Evolutionary conservation across 495 filamentous ascomycete genomes (phyloP).

Genomic region (Penicillium cataractarum): DNA sequence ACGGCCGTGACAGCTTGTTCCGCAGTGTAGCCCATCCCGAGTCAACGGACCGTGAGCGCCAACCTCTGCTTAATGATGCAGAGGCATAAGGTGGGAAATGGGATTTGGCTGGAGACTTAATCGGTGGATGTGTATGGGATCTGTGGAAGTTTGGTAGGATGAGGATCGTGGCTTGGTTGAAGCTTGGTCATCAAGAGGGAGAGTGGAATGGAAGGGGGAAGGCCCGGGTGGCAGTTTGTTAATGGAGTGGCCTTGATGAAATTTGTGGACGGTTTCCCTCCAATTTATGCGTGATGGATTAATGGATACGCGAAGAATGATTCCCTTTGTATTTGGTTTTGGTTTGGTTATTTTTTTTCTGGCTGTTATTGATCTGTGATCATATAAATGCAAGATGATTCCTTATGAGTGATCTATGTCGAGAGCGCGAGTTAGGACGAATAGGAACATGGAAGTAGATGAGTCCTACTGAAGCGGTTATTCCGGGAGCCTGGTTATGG

Average conservation of each 20-base stretch:
- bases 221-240: neutral
- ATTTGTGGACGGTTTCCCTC: neutral
- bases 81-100: constrained; percentile 9
- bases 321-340: neutral
- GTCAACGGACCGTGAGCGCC: constrained; percentile 42
- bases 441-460: no score
- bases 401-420: neutral
- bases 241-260: neutral
- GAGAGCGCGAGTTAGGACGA: no score
- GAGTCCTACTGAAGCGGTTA: no score
- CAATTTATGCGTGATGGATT: neutral
- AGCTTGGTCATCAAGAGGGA: neutral
- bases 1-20: constrained; percentile 55
- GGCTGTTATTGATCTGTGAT: neutral
- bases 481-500: no score
- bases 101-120: neutral
- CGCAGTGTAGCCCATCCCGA: constrained; percentile 41
- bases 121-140: neutral
- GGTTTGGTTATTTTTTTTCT: neutral
- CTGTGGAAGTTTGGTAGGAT: neutral
- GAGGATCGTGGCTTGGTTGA: neutral
- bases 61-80: constrained; percentile 48
- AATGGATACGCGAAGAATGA: neutral
- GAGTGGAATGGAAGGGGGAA: neutral
- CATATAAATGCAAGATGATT: neutral